Percentiles rank a stretch among this genome's conserved stretches.
Evolutionary conservation across 2,329 filamentous ascomycete species (phyloP).

Genomic region (Lasiodiplodia sp.): DNA sequence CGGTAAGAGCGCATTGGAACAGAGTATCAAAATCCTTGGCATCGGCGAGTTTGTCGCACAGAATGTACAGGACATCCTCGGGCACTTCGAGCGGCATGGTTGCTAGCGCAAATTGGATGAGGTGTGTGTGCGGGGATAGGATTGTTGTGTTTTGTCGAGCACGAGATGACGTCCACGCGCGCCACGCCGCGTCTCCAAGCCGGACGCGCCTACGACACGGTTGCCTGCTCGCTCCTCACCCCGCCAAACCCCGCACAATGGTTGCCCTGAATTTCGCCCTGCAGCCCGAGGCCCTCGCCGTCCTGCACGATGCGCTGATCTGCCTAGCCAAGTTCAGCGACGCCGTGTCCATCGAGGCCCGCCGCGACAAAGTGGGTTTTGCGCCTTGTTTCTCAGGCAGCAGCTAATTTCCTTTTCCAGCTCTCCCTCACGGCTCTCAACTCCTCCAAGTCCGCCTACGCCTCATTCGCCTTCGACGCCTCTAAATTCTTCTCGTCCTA

Average conservation of each 20-base stretch:
- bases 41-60: slow-evolving; percentile 66
- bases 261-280: slow-evolving; percentile 72
- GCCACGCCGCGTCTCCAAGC: slow-evolving; percentile 3
- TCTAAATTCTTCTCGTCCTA: slow-evolving; percentile 77
- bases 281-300: slow-evolving; percentile 73
- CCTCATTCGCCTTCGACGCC: slow-evolving; percentile 72
- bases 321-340: slow-evolving; percentile 84
- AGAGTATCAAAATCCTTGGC: slow-evolving; percentile 67
- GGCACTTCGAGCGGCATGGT: slow-evolving; percentile 49
- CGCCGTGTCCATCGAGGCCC: slow-evolving; percentile 76
- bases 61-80: slow-evolving; percentile 66
- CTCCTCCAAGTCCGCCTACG: slow-evolving; percentile 81
- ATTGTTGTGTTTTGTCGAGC: slow-evolving; percentile 21
- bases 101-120: neutral
- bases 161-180: slow-evolving; percentile 25
- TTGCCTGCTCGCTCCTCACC: neutral
- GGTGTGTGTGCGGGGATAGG: slow-evolving; percentile 8
- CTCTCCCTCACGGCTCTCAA: slow-evolving; percentile 78
- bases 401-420: slow-evolving; percentile 49
- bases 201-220: slow-evolving; percentile 8
- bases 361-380: slow-evolving; percentile 67
- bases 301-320: slow-evolving; percentile 74
- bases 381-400: slow-evolving; percentile 26
- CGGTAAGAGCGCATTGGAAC: slow-evolving; percentile 65
- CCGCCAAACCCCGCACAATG: slow-evolving; percentile 41